Percentiles rank a stretch among this genome's conserved stretches.
Evolutionary conservation across 164 flowering plant genomes (phyloP).

Genomic region (Berberis thunbergii): DNA sequence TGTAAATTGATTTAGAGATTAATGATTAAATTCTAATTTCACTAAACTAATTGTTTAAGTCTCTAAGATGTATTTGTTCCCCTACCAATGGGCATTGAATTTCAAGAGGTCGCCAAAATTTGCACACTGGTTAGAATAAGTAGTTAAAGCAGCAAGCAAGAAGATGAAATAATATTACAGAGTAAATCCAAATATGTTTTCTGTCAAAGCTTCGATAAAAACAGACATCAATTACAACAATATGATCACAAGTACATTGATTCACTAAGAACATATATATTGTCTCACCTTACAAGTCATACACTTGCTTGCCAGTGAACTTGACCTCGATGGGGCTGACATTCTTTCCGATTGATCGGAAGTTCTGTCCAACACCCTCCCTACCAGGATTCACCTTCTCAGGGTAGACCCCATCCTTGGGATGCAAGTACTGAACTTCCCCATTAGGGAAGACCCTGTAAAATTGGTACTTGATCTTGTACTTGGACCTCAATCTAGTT

Average conservation of each 20-base stretch:
- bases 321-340: conserved; percentile 83
- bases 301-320: conserved; percentile 90
- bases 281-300: conserved; percentile 40
- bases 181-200: neutral
- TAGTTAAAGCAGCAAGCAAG: too few relatives aligned
- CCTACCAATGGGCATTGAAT: too few relatives aligned
- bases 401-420: conserved; percentile 98
- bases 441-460: conserved; percentile 98
- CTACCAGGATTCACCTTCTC: conserved; percentile 97
- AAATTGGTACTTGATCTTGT: conserved; percentile 97
- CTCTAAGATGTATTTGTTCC: too few relatives aligned
- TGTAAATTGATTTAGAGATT: too few relatives aligned
- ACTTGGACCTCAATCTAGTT: conserved; percentile 88
- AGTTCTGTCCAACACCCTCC: conserved; percentile 73
- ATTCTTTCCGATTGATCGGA: conserved; percentile 88
- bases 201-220: conserved; percentile 1
- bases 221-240: conserved; percentile 10
- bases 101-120: too few relatives aligned
- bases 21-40: too few relatives aligned
- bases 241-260: conserved; percentile 7
- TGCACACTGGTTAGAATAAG: too few relatives aligned
- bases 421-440: conserved; percentile 94
- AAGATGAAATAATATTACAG: neutral
- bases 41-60: too few relatives aligned
- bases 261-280: neutral